phyloP scores from a whole-genome alignment of 2,329 filamentous ascomycete species.

The Colletotrichum simmondsii region DNA sequence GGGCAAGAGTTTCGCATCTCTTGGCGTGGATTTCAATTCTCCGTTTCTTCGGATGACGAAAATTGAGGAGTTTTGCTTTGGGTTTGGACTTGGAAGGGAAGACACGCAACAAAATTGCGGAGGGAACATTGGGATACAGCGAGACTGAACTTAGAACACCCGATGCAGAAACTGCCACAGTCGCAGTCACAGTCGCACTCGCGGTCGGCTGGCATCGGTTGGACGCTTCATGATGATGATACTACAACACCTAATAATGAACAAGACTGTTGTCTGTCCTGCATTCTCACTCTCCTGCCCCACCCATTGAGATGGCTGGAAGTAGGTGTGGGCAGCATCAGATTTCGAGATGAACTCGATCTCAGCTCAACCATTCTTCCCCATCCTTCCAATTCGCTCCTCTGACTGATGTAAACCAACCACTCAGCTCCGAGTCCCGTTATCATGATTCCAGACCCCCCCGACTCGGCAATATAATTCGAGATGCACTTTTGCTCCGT shows the following conservation, averaged over 20 bases:
- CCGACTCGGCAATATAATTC: background rate
- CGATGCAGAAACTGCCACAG: background rate
- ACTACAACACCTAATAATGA: constrained; percentile 13
- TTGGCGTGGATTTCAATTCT: constrained; percentile 10
- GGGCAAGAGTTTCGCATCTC: constrained; percentile 25
- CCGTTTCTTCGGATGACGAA: constrained; percentile 17
- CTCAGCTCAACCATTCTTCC: background rate
- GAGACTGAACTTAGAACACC: constrained; percentile 1
- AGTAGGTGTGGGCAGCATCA: background rate
- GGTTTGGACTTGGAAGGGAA: no score
- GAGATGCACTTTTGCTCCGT: background rate
- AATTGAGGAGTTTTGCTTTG: background rate
- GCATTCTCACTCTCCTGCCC: background rate
- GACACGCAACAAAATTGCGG: background rate
- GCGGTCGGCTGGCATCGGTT: background rate
- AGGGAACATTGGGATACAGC: background rate
- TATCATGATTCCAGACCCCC: background rate
- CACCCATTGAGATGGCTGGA: background rate
- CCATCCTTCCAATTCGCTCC: background rate
- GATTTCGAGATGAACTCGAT: background rate
- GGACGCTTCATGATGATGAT: constrained; percentile 12
- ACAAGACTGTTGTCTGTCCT: background rate
- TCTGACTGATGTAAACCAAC: background rate
- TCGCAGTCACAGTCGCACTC: background rate
- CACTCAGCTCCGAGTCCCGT: constrained; percentile 2